Evolutionary conservation across 768 basidiomycete genomes (phyloP).

Genomic region (Gymnopilus junonius): DNA sequence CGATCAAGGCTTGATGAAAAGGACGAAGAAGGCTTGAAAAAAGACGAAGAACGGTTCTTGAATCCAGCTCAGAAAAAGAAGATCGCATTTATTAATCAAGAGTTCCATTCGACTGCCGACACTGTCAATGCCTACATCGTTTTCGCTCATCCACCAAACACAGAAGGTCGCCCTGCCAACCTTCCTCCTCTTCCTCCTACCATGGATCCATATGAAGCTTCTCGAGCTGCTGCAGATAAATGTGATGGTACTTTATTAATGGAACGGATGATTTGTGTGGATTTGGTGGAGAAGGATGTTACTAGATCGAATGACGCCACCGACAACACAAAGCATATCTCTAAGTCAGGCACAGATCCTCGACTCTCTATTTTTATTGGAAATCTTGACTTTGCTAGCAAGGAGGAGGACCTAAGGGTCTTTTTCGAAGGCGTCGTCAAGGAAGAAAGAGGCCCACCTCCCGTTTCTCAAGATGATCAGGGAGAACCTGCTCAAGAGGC

Average conservation of each 20-base stretch:
- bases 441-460: conserved; percentile 69
- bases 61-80: conserved; percentile 89
- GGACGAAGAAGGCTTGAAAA: conserved; percentile 46
- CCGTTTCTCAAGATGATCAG: conserved; percentile 26
- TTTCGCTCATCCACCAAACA: conserved; percentile 70
- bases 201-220: conserved; percentile 76
- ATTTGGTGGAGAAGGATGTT: conserved; percentile 50
- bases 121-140: conserved; percentile 90
- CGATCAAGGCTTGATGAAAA: conserved; percentile 44
- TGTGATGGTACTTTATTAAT: conserved; percentile 77
- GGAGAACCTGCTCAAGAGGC: conserved; percentile 21
- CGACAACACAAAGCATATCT: conserved; percentile 24
- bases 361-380: conserved; percentile 90
- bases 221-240: conserved; percentile 54
- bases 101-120: conserved; percentile 80
- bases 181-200: conserved; percentile 52
- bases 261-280: conserved; percentile 81
- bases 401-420: conserved; percentile 85
- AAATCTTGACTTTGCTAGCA: conserved; percentile 89
- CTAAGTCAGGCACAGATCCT: conserved; percentile 58
- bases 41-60: conserved; percentile 68
- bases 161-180: conserved; percentile 45
- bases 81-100: conserved; percentile 91
- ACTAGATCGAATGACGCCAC: conserved; percentile 12
- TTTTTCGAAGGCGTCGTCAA: conserved; percentile 85